Evolutionary conservation across 805 yeast species (phyloP), one percentile per base, ranked within the genome.

Genomic region (Myxozyma neotropica): DNA sequence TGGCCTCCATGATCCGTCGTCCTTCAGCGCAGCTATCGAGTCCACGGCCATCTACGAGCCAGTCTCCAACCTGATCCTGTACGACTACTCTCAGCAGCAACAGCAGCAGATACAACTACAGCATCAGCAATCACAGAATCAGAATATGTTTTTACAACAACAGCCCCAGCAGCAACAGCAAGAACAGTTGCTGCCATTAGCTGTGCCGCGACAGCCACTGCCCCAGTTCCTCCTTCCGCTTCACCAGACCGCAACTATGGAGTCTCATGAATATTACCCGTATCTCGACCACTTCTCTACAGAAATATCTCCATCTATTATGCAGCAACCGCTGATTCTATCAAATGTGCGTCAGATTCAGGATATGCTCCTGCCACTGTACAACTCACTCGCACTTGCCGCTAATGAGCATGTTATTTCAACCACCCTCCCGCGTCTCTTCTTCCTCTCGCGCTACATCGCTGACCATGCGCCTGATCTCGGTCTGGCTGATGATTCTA

Each of bases 401-500:
- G 23, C 53, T 5, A 27, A 31, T 10, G 42, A 24, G 10, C 39
- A 26, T 12, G 13, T 33, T 19, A 19, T 27, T 15, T 15, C 49
- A 17, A 17, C 52, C 2, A 39, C 31, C 4, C 43, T 53, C 12
- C 23, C 49, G 2, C 39, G 44, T 4, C 55, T 55, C 15, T 26
- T 51, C 3, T 33, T 42, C 6, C 17, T 54, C 7, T 40, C 59
- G 13, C 43, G 42, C 4, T 48, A 52, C 39, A 38, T 60, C 35
- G 43, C 52, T 7, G 50, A 52, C 5, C 49, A 53, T 21, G 49
- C 46, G 35, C 44, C 7, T n/a, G 57, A 29, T 10, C 56, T 58
- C 36, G 64, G 58, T 10, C 45, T 61, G 13, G 48, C 53, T 12
- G 57, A 48, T 23, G 64, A 61, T 44, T 17, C 31, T 35, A 23